Percentiles rank a stretch among this genome's conserved stretches.
Evolutionary conservation across 805 yeast genomes (phyloP).

Genomic region (Monosporozyma aerobia): DNA sequence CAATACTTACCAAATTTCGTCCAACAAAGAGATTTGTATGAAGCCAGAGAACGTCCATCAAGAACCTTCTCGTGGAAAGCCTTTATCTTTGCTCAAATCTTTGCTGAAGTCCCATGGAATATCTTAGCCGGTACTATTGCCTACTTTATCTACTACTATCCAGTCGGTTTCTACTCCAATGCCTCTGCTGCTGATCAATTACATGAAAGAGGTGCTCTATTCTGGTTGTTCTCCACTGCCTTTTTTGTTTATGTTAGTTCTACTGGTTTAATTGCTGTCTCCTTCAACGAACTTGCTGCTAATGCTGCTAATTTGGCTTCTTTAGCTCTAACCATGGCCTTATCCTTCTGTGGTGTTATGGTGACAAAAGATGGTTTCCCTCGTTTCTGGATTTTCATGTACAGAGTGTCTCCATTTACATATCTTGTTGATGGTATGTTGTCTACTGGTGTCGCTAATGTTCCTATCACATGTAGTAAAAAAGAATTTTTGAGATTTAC

Average conservation of each 20-base stretch:
- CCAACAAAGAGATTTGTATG: conserved; percentile 55
- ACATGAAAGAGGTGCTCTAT: conserved; percentile 48
- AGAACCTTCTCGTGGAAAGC: conserved; percentile 61
- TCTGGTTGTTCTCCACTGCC: conserved; percentile 37
- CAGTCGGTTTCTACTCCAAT: conserved; percentile 55
- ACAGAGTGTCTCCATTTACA: conserved; percentile 61
- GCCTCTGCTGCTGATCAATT: conserved; percentile 43
- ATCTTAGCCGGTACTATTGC: conserved; percentile 50
- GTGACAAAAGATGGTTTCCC: conserved; percentile 48
- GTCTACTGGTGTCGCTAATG: conserved; percentile 46
- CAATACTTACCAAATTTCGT: conserved; percentile 58
- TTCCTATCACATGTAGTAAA: conserved; percentile 37
- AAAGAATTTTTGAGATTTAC: conserved; percentile 40
- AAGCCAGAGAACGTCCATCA: conserved; percentile 66
- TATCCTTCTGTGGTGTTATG: conserved; percentile 74
- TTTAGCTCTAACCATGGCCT: conserved; percentile 49
- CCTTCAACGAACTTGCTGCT: conserved; percentile 50
- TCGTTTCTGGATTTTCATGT: conserved; percentile 78
- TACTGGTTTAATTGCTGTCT: conserved; percentile 48
- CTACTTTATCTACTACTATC: conserved; percentile 60
- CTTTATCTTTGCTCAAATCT: conserved; percentile 50
- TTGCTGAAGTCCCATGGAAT: conserved; percentile 62
- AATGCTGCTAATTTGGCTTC: conserved; percentile 56
- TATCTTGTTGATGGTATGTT: conserved; percentile 51
- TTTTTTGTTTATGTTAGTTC: conserved; percentile 50